Conservation (phyloP, 1,139 yeast genomes). For the Protomyces lactucae-debilis region DNA sequence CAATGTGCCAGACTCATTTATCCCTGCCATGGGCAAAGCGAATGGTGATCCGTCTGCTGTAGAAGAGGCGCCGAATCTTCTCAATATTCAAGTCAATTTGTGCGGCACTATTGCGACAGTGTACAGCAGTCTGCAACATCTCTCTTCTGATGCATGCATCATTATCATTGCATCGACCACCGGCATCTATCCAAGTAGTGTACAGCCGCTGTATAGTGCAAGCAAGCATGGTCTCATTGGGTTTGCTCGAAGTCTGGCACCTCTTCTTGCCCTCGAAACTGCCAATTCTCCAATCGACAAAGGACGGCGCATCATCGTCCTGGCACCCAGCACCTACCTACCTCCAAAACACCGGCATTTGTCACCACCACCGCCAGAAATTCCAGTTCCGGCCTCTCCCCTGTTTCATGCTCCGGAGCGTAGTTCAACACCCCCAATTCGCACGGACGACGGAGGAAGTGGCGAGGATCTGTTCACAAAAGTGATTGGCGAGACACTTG, state of each 20-base stretch:
- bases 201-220: constrained; percentile 22
- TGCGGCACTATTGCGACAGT: constrained; percentile 18
- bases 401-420: neutral
- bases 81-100: constrained; percentile 14
- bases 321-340: constrained; percentile 23
- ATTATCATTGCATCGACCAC: constrained; percentile 16
- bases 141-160: neutral
- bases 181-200: constrained; percentile 23
- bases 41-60: neutral
- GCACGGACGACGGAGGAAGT: neutral
- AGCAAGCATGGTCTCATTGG: constrained; percentile 21
- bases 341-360: constrained; percentile 13
- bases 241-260: constrained; percentile 14
- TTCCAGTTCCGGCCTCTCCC: neutral
- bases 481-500: constrained; percentile 21
- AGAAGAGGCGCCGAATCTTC: constrained; percentile 9
- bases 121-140: constrained; percentile 2
- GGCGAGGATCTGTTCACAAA: constrained; percentile 9
- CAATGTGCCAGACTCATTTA: constrained; percentile 22
- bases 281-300: neutral
- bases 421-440: neutral
- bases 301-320: constrained; percentile 10
- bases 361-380: neutral
- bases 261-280: neutral
- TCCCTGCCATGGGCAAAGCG: neutral